Evolutionary conservation across 768 basidiomycete species (phyloP), one percentile per base, ranked within the genome.

Genomic region (Steccherinum ochraceum): DNA sequence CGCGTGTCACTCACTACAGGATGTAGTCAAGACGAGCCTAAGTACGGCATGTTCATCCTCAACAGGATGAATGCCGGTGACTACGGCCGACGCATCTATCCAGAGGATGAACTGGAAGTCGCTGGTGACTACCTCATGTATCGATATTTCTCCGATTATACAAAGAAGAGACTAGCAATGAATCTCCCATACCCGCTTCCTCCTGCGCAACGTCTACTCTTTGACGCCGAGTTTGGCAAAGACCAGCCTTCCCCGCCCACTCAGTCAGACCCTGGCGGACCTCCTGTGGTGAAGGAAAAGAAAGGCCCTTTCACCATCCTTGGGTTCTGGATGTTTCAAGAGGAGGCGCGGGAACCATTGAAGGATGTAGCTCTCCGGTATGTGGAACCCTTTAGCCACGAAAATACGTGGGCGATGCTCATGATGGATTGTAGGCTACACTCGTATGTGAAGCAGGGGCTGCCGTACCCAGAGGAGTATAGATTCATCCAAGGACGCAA

Each of bases 1-100:
- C 56, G 46, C 26, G 58, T 53, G n/a, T 40, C 39, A n/a, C n/a
- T n/a, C n/a, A n/a, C n/a, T n/a, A n/a, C n/a, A 54, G 26, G 40
- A 25, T 50, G 16, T 58, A 91, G 89, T 60, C 76, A 83, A 51
- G 73, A 79, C 24, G 89, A 89, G 64, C 89, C 89, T 2, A 84
- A 83, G 16, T 91, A 92, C 59, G 90, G 90, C 5, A 83, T 89
- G 60, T 92, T 85, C 63, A 83, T 92, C 53, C 75, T 92, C 58
- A 92, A 92, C 64, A 82, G 89, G 48, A 79, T 84, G 61, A 88
- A 87, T 24, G 83, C 78, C 68, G 81, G 85, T 40, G 90, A 91
- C 61, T 87, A 87, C 62, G 78, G 83, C 50, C 81, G 86, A 52
- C 76, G 77, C 26, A 72, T 92, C 42, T 81, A 83, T 63, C 86